A percentile compares a stretch with the other conserved stretches of the same genome.
phyloP scores from a whole-genome alignment of 176 grass and related monocot species.

The Oryza rufipogon region DNA sequence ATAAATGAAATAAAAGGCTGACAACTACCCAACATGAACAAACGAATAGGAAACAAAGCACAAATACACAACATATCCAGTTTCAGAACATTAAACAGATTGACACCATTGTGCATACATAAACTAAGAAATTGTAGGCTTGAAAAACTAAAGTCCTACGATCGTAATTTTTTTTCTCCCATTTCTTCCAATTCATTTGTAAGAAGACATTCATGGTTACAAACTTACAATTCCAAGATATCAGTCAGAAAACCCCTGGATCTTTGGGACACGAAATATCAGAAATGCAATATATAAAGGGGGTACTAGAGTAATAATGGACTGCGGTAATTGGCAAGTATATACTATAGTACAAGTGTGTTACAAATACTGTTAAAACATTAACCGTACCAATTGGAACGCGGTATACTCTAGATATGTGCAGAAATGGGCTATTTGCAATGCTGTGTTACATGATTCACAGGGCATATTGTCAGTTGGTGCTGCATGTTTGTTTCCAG shows the following conservation, averaged over 20 bases:
- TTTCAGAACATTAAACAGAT: constrained; percentile 10
- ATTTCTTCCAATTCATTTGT: no score
- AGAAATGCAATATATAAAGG: not conserved
- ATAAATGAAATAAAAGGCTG: not conserved
- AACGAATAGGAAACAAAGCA: not conserved
- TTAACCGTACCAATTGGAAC: not conserved
- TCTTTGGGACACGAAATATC: not conserved
- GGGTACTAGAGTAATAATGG: no score
- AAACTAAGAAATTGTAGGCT: not conserved
- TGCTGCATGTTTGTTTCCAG: not conserved
- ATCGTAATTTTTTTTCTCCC: no score
- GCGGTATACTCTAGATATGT: not conserved
- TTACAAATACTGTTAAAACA: not conserved
- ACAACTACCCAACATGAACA: not conserved
- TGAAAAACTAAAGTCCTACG: not conserved
- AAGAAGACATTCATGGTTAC: not conserved
- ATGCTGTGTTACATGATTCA: not conserved
- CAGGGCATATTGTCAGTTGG: not conserved
- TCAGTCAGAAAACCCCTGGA: not conserved
- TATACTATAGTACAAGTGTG: not conserved
- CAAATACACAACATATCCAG: not conserved
- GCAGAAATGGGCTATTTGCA: not conserved
- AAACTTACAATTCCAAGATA: not conserved
- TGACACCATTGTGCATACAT: not conserved
- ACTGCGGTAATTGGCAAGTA: not conserved